Evolutionary conservation across 768 basidiomycete species (phyloP).

Genomic region (Hypholoma sublateritium): DNA sequence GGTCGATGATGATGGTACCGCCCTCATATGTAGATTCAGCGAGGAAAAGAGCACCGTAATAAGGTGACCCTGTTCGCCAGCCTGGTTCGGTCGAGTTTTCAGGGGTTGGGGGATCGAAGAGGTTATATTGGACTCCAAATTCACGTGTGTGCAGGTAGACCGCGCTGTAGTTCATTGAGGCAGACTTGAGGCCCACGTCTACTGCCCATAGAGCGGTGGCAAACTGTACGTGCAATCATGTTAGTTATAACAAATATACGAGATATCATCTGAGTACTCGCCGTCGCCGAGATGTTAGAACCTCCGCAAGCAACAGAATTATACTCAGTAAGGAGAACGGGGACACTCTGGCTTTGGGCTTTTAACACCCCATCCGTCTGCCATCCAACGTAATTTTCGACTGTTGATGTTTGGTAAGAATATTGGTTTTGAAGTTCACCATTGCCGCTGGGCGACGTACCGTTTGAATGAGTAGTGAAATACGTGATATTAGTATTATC

Average conservation of each 20-base stretch:
- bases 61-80: constrained; percentile 33
- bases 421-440: background rate
- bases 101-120: constrained; percentile 35
- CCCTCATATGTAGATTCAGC: constrained; percentile 26
- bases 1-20: constrained; percentile 31
- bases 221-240: constrained; percentile 20
- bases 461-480: constrained; percentile 31
- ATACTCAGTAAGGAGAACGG: constrained; percentile 34
- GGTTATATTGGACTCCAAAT: constrained; percentile 34
- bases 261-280: constrained; percentile 8
- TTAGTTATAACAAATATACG: too few species aligned
- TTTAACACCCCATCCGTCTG: constrained; percentile 25
- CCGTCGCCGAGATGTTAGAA: constrained; percentile 32
- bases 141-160: constrained; percentile 37
- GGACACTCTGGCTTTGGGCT: constrained; percentile 22
- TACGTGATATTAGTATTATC: constrained; percentile 35
- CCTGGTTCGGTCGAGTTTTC: constrained; percentile 21
- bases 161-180: constrained; percentile 27
- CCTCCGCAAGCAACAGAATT: constrained; percentile 38
- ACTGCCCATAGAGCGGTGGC: constrained; percentile 34
- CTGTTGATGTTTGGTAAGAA: constrained; percentile 7
- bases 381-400: constrained; percentile 29
- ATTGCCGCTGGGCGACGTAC: constrained; percentile 18
- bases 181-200: constrained; percentile 33
- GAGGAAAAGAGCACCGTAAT: constrained; percentile 34